Evolutionary conservation across 169 alveolate species (phyloP).

Genomic region (Plasmodium knowlesi): DNA sequence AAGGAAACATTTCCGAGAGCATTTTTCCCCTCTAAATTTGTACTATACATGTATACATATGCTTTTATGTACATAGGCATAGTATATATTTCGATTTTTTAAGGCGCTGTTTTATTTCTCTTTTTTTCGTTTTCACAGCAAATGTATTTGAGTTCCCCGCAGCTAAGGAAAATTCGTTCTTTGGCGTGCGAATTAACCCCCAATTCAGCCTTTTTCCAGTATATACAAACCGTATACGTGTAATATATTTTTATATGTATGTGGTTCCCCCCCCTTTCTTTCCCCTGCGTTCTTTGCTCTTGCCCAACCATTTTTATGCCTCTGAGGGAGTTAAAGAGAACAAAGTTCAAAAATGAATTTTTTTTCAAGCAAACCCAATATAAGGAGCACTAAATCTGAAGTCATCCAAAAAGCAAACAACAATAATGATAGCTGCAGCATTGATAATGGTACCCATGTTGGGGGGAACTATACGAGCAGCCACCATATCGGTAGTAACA

Average conservation of each 20-base stretch:
- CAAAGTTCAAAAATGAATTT: slow-evolving; percentile 48
- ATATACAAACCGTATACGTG: neutral
- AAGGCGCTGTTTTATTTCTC: neutral
- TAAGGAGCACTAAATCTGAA: slow-evolving; percentile 73
- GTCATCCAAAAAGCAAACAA: slow-evolving; percentile 17
- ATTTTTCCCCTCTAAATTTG: neutral
- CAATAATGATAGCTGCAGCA: neutral
- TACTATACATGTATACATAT: neutral
- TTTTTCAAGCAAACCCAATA: slow-evolving; percentile 22
- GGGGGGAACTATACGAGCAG: neutral
- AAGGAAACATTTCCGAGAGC: neutral
- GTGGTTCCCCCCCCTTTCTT: too few relatives aligned
- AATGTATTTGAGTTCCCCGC: neutral
- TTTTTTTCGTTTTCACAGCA: neutral
- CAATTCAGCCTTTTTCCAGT: neutral
- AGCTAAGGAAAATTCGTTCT: neutral
- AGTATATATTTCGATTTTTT: neutral
- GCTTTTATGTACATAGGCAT: neutral
- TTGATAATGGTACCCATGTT: neutral
- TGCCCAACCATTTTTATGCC: neutral
- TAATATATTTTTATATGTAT: neutral
- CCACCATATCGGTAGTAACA: neutral
- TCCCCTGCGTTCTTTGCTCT: too few relatives aligned
- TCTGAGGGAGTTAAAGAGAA: neutral
- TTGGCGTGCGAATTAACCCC: neutral